phyloP scores from a whole-genome alignment of 2,329 filamentous ascomycete genomes.

The Metarhizium brunneum region DNA sequence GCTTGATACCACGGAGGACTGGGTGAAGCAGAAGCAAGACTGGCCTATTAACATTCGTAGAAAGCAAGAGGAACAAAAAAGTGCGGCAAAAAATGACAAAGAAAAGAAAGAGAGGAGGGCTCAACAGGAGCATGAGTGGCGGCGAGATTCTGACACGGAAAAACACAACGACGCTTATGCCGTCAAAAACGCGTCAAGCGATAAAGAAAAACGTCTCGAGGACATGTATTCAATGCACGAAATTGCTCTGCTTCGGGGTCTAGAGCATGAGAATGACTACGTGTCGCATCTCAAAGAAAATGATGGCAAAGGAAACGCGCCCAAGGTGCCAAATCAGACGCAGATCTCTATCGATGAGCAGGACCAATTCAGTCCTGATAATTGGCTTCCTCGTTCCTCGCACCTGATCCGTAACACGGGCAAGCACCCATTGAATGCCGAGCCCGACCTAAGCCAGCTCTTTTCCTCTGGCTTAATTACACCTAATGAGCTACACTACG shows the following conservation, averaged over 20 bases:
- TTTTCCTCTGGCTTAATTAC: constrained; percentile 40
- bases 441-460: constrained; percentile 31
- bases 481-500: constrained; percentile 40
- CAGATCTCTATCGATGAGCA: constrained; percentile 12
- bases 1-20: constrained; percentile 36
- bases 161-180: constrained; percentile 14
- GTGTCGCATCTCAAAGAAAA: constrained; percentile 30
- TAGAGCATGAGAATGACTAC: constrained; percentile 35
- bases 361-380: constrained; percentile 44
- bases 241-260: constrained; percentile 28
- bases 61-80: constrained; percentile 6
- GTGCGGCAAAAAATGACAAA: neutral
- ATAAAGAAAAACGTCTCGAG: constrained; percentile 2
- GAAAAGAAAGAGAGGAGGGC: constrained; percentile 8
- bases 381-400: constrained; percentile 39
- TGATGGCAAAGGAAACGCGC: constrained; percentile 17
- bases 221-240: constrained; percentile 29
- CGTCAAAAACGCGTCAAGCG: constrained; percentile 2
- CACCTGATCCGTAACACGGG: constrained; percentile 40
- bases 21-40: constrained; percentile 35
- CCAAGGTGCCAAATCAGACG: constrained; percentile 11
- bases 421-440: constrained; percentile 43
- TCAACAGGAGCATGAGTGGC: constrained; percentile 12
- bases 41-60: constrained; percentile 37
- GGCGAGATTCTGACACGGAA: constrained; percentile 10